A percentile compares a stretch with the other conserved stretches of the same genome.
Evolutionary conservation across 805 yeast species (phyloP).

Genomic region (Metschnikowia amazonensis): DNA sequence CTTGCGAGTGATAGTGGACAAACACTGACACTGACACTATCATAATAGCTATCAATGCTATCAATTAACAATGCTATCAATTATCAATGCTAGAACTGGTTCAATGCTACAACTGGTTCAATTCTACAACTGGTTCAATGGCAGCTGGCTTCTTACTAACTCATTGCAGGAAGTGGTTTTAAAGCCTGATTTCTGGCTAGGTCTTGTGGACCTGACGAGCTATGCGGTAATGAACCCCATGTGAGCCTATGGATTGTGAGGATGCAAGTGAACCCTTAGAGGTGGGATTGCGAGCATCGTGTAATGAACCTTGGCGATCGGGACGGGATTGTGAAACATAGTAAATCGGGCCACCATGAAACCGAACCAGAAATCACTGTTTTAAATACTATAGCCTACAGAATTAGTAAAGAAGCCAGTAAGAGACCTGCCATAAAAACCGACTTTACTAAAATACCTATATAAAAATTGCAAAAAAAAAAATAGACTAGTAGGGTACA

Average conservation of each 20-base stretch:
- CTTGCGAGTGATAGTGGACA: too few relatives aligned
- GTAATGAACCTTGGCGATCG: constrained; percentile 1
- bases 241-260: background rate
- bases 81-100: too few relatives aligned
- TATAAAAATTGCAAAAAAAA: too few relatives aligned
- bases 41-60: too few relatives aligned
- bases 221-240: constrained; percentile 1
- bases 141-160: background rate
- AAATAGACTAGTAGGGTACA: too few relatives aligned
- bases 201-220: background rate
- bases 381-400: background rate
- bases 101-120: too few relatives aligned
- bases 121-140: too few relatives aligned
- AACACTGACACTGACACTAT: too few relatives aligned
- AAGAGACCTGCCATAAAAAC: too few relatives aligned
- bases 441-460: too few relatives aligned
- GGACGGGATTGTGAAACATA: background rate
- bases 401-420: too few relatives aligned
- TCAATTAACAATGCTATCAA: too few relatives aligned
- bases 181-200: background rate
- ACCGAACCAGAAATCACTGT: background rate
- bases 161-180: background rate
- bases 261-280: constrained; percentile 2
- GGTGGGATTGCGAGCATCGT: background rate
- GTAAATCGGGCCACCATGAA: background rate